Conservation (phyloP, 306 rosid genomes). For the Aeschynomene evenia region DNA sequence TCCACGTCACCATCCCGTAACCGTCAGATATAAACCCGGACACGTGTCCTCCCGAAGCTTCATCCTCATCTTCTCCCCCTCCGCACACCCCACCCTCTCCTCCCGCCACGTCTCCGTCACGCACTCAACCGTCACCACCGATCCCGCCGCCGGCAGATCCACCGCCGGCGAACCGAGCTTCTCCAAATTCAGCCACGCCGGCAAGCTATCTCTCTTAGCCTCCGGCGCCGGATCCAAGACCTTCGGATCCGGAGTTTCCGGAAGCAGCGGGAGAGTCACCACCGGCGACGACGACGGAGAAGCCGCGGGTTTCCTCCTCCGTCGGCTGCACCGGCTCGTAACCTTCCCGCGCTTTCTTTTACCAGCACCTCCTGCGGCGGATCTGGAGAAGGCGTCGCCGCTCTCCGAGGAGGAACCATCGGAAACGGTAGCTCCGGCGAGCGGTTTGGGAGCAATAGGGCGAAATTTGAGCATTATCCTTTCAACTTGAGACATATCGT, state of each 20-base stretch:
- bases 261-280: slow-evolving; percentile 63
- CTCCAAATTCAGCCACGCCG: slow-evolving; percentile 47
- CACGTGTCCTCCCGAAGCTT: slow-evolving; percentile 68
- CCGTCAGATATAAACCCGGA: slow-evolving; percentile 76
- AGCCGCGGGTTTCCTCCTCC: slow-evolving; percentile 22
- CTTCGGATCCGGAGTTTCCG: slow-evolving; percentile 58
- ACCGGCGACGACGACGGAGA: slow-evolving; percentile 28
- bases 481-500: slow-evolving; percentile 45
- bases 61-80: slow-evolving; percentile 52
- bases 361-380: slow-evolving; percentile 26
- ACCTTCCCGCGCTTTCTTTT: slow-evolving; percentile 34
- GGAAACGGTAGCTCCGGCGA: slow-evolving; percentile 23
- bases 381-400: neutral
- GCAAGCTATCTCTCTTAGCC: neutral
- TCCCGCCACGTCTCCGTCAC: slow-evolving; percentile 55
- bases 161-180: slow-evolving; percentile 8
- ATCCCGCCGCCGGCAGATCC: slow-evolving; percentile 13
- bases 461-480: slow-evolving; percentile 65
- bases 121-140: slow-evolving; percentile 68
- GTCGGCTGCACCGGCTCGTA: slow-evolving; percentile 40
- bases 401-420: slow-evolving; percentile 34
- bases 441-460: slow-evolving; percentile 81
- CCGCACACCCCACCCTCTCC: slow-evolving; percentile 44
- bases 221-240: neutral
- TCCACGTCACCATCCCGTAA: slow-evolving; percentile 70